A percentile compares a stretch with the other conserved stretches of the same genome.
phyloP scores from a whole-genome alignment of 192 early-diverging fungal genomes.

The Dissophora globulifera region DNA sequence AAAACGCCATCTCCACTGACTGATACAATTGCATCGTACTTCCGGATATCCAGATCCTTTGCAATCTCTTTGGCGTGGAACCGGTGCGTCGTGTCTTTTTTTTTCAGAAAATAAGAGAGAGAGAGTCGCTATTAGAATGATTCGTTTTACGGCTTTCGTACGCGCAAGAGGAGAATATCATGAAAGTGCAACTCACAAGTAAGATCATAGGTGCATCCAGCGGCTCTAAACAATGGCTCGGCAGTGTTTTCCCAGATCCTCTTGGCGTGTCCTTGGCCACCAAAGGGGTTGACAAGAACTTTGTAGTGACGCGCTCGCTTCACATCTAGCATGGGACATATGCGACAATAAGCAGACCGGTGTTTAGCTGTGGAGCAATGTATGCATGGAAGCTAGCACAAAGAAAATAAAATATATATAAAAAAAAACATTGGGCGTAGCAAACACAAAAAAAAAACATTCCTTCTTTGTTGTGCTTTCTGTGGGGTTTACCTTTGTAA shows the following conservation, averaged over 20 bases:
- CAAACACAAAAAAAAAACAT: no score
- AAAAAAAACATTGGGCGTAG: no score
- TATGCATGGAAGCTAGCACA: no score
- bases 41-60: slow-evolving; percentile 59
- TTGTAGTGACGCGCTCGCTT: slow-evolving; percentile 52
- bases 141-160: no score
- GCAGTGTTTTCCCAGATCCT: slow-evolving; percentile 65
- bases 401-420: no score
- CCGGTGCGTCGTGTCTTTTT: slow-evolving; percentile 66
- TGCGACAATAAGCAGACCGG: neutral
- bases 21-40: slow-evolving; percentile 70
- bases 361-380: no score
- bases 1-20: slow-evolving; percentile 85
- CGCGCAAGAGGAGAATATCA: no score
- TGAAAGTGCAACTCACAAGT: no score
- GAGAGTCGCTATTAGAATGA: neutral
- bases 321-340: slow-evolving; percentile 10
- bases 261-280: slow-evolving; percentile 73
- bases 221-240: slow-evolving; percentile 70
- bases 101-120: neutral
- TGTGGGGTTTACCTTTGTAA: slow-evolving; percentile 52
- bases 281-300: slow-evolving; percentile 79
- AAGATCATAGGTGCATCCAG: slow-evolving; percentile 63
- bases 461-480: no score
- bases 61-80: slow-evolving; percentile 74